Conservation (phyloP, 116 monocot genomes). For the Dioscorea cayenensis region DNA sequence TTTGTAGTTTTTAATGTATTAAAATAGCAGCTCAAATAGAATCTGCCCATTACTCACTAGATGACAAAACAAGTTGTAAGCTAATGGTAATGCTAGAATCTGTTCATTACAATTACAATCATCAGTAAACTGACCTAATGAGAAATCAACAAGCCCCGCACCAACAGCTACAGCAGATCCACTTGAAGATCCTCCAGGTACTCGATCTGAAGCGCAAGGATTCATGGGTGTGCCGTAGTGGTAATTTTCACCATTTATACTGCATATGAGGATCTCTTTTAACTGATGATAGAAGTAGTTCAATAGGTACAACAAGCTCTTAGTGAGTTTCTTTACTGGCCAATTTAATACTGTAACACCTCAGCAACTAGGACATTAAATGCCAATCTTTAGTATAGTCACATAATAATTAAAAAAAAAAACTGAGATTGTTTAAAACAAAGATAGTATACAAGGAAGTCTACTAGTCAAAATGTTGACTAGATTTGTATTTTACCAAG, state of each 20-base stretch:
- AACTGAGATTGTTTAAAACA: background rate
- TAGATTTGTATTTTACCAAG: background rate
- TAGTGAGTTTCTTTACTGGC: background rate
- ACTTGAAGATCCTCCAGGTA: conserved; percentile 95
- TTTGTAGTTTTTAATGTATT: background rate
- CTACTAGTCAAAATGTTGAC: background rate
- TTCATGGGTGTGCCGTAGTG: conserved; percentile 90
- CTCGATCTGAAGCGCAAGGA: conserved; percentile 66
- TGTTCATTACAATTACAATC: background rate
- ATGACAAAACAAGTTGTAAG: too few species aligned
- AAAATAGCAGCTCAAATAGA: background rate
- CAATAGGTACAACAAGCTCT: background rate
- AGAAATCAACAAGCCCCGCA: conserved; percentile 78
- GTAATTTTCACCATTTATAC: conserved; percentile 87
- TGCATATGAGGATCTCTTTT: conserved; percentile 11
- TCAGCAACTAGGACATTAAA: too few species aligned
- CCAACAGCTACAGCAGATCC: conserved; percentile 92
- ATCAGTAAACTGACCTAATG: conserved; percentile 41
- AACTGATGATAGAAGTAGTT: background rate
- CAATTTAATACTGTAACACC: background rate
- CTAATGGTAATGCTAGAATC: too few species aligned
- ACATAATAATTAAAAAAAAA: too few species aligned
- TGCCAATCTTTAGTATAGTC: too few species aligned
- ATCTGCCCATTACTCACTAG: too few species aligned
- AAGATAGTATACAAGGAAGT: background rate